Evolutionary conservation across 495 filamentous ascomycete species (phyloP).

Genomic region (Achaetomiella virescens): DNA sequence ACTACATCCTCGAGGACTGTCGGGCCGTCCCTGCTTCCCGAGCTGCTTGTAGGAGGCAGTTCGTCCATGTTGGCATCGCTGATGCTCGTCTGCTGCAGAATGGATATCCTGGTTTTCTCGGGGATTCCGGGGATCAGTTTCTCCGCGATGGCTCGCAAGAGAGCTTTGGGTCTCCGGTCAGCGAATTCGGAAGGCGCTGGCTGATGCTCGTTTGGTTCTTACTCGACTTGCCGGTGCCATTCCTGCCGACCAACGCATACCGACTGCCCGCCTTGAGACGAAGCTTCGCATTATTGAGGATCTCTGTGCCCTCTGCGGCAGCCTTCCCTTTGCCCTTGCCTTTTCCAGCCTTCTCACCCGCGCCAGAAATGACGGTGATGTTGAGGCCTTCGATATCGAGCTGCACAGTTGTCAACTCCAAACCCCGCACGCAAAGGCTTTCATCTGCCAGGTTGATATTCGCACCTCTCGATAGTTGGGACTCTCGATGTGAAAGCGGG

Average conservation of each 20-base stretch:
- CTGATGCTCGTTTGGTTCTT: too few relatives aligned
- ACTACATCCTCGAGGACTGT: slow-evolving; percentile 64
- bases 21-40: slow-evolving; percentile 16
- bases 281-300: slow-evolving; percentile 61
- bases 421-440: neutral
- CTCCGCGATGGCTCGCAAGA: slow-evolving; percentile 67
- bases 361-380: slow-evolving; percentile 51
- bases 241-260: slow-evolving; percentile 70
- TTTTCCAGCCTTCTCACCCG: slow-evolving; percentile 22
- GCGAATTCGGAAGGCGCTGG: too few relatives aligned
- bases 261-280: slow-evolving; percentile 62
- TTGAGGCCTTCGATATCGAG: slow-evolving; percentile 62
- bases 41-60: neutral
- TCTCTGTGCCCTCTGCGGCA: slow-evolving; percentile 51
- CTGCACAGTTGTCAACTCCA: slow-evolving; percentile 30
- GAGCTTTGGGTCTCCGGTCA: slow-evolving; percentile 47
- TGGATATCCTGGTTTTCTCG: slow-evolving; percentile 56
- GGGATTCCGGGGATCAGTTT: slow-evolving; percentile 76
- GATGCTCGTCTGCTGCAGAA: slow-evolving; percentile 62
- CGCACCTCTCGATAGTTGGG: slow-evolving; percentile 48
- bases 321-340: slow-evolving; percentile 46
- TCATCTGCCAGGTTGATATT: neutral
- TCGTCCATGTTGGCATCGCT: slow-evolving; percentile 30
- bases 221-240: slow-evolving; percentile 80
- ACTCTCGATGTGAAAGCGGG: slow-evolving; percentile 50